These are phyloP conservation scores for Penicillium brasilianum DNA, from an alignment of 2,329 filamentous ascomycete species.

Conservation along the genomic window DNA sequence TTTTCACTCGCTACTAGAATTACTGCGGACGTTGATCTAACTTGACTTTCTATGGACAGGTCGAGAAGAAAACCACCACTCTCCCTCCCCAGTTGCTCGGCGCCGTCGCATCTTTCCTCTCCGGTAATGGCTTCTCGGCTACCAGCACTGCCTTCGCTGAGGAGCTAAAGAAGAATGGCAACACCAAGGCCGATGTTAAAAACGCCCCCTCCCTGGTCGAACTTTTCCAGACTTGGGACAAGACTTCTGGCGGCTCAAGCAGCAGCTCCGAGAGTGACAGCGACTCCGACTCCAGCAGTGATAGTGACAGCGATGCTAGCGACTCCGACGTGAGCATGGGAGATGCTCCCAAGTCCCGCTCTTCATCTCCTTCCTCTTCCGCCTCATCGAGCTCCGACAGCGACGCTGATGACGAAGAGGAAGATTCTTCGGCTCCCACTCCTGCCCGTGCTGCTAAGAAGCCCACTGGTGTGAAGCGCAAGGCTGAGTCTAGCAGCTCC, in stretches of 20 bases:
- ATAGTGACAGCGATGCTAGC: constrained; percentile 39
- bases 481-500: constrained; percentile 55
- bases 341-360: constrained; percentile 44
- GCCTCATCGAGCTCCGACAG: constrained; percentile 52
- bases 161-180: constrained; percentile 54
- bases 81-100: constrained; percentile 66
- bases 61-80: constrained; percentile 32
- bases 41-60: constrained; percentile 21
- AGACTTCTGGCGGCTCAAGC: constrained; percentile 24
- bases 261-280: constrained; percentile 30
- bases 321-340: constrained; percentile 51
- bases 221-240: constrained; percentile 27
- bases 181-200: constrained; percentile 30
- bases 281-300: constrained; percentile 38
- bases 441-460: constrained; percentile 33
- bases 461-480: constrained; percentile 61
- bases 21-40: background rate
- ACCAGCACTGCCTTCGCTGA: constrained; percentile 67
- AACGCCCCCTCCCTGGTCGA: constrained; percentile 46
- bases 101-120: constrained; percentile 69
- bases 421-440: constrained; percentile 56
- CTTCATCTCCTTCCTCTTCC: constrained; percentile 44
- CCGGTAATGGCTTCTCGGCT: constrained; percentile 66
- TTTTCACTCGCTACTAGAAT: background rate
- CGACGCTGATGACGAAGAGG: constrained; percentile 58